phyloP scores from a whole-genome alignment of 495 filamentous ascomycete genomes.

The Hyaloscypha hepaticicola region DNA sequence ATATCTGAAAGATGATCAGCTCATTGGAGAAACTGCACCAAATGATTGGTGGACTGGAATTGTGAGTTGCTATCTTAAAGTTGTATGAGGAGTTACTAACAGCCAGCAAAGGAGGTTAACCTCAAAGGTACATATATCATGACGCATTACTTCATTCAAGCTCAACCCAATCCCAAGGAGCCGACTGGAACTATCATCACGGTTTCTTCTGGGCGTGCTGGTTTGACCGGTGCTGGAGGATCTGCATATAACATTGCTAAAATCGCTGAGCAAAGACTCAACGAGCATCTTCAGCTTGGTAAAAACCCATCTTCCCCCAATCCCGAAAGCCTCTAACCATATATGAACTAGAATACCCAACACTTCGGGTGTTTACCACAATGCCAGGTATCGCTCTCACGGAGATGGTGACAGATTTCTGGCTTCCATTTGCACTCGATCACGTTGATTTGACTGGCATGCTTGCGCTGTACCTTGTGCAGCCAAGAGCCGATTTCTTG shows the following conservation, averaged over 20 bases:
- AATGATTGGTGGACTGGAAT: constrained; percentile 10
- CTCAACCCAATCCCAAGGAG: constrained; percentile 25
- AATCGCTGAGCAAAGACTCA: constrained; percentile 37
- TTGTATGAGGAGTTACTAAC: neutral
- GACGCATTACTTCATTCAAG: constrained; percentile 39
- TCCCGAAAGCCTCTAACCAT: neutral
- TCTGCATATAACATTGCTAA: constrained; percentile 40
- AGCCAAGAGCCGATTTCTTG: constrained; percentile 38
- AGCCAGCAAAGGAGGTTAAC: constrained; percentile 35
- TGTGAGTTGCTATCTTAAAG: neutral
- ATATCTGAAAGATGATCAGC: constrained; percentile 1
- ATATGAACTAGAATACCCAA: constrained; percentile 16
- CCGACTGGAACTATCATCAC: constrained; percentile 33
- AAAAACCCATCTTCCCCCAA: neutral
- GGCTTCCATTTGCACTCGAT: constrained; percentile 38
- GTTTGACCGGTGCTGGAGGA: constrained; percentile 32
- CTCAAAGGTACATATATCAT: constrained; percentile 41
- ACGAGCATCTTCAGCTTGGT: constrained; percentile 38
- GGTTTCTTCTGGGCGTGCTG: constrained; percentile 22
- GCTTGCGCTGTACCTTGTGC: constrained; percentile 40
- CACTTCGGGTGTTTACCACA: constrained; percentile 39
- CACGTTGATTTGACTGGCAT: constrained; percentile 38
- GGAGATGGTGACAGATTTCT: constrained; percentile 25
- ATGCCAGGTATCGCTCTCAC: constrained; percentile 44
- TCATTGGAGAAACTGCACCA: neutral